Conservation (phyloP, 495 filamentous ascomycete species). For the Glarea lozoyensis region DNA sequence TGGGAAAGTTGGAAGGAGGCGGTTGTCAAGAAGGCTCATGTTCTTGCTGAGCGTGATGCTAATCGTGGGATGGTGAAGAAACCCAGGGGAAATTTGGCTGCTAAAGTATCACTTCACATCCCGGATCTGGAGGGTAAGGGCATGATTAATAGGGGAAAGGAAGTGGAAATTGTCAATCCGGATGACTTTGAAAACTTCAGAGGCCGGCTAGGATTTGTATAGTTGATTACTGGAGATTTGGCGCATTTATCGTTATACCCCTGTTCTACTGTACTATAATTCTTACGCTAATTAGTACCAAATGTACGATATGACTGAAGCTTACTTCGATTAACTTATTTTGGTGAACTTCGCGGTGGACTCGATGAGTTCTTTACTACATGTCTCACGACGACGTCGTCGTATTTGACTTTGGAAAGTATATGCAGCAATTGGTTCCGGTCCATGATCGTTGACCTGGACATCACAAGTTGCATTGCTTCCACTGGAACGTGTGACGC, state of each 20-base stretch:
- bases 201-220: slow-evolving; percentile 24
- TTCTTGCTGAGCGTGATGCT: slow-evolving; percentile 22
- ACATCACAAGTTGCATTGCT: too few relatives aligned
- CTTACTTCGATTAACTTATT: too few relatives aligned
- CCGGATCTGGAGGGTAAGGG: slow-evolving; percentile 31
- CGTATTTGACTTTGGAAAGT: too few relatives aligned
- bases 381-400: too few relatives aligned
- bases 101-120: slow-evolving; percentile 36
- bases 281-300: too few relatives aligned
- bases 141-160: slow-evolving; percentile 12
- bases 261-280: too few relatives aligned
- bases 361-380: too few relatives aligned
- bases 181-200: slow-evolving; percentile 29
- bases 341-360: too few relatives aligned
- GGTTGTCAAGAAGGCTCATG: slow-evolving; percentile 31
- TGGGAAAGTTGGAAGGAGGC: slow-evolving; percentile 54
- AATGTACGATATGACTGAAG: too few relatives aligned
- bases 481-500: too few relatives aligned
- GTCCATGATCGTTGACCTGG: too few relatives aligned
- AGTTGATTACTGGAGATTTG: background rate
- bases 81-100: slow-evolving; percentile 30
- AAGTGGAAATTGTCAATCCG: slow-evolving; percentile 27
- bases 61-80: slow-evolving; percentile 19
- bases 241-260: background rate
- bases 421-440: too few relatives aligned